Conservation (phyloP, 1,284 basidiomycete species). For the Singerocomus inundabilis region DNA sequence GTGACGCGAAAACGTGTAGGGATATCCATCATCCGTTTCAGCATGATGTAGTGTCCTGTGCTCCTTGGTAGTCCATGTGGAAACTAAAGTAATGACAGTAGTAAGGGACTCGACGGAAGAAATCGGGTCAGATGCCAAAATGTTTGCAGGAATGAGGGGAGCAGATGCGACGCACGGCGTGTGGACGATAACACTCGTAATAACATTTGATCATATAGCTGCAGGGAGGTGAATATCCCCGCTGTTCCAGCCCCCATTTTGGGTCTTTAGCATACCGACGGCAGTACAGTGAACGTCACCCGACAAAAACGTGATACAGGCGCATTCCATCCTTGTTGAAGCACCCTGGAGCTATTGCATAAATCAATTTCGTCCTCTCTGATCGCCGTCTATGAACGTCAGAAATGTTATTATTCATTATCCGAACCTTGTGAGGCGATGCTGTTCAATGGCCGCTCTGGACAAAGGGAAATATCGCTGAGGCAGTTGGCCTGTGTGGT, state of each 20-base stretch:
- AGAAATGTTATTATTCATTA: not conserved
- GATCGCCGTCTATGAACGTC: not conserved
- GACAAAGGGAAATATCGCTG: not conserved
- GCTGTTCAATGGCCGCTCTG: conserved; percentile 92
- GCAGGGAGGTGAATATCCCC: conserved; percentile 50
- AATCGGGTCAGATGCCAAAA: conserved; percentile 18
- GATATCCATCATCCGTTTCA: conserved; percentile 69
- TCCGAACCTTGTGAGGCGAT: conserved; percentile 67
- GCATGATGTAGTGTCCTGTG: conserved; percentile 80
- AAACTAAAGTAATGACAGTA: conserved; percentile 79
- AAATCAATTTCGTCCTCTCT: conserved; percentile 91
- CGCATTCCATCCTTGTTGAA: conserved; percentile 54
- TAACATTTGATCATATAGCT: conserved; percentile 86
- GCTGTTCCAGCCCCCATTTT: conserved; percentile 40
- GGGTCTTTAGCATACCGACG: conserved; percentile 76
- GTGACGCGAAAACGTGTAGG: not conserved
- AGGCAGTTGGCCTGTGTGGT: not conserved
- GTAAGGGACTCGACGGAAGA: conserved; percentile 62
- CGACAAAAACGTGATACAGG: conserved; percentile 81
- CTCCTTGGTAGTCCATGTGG: conserved; percentile 74
- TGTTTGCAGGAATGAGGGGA: not conserved
- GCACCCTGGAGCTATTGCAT: conserved; percentile 76
- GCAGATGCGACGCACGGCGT: conserved; percentile 59
- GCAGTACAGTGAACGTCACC: conserved; percentile 92
- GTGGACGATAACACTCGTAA: conserved; percentile 79